phyloP scores from a whole-genome alignment of 495 filamentous ascomycete genomes.

The Hamigera avellanea region DNA sequence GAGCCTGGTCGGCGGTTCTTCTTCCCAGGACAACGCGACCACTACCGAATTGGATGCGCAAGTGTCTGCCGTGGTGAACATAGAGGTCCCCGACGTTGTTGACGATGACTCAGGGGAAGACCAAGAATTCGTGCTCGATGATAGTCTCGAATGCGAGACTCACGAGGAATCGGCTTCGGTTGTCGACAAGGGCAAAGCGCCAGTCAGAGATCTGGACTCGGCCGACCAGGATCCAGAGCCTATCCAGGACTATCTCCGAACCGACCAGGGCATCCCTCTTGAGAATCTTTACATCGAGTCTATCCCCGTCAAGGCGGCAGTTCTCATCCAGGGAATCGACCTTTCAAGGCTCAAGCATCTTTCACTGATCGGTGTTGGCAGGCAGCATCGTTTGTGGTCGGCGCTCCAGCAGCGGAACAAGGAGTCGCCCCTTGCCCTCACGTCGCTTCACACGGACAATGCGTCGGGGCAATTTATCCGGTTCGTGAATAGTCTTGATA shows the following conservation, averaged over 20 bases:
- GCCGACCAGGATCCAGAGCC: not conserved
- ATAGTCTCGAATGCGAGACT: too few species aligned
- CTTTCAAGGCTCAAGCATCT: conserved; percentile 36
- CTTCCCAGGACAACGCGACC: too few species aligned
- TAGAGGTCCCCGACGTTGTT: too few species aligned
- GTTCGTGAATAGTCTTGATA: conserved; percentile 34
- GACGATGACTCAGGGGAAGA: too few species aligned
- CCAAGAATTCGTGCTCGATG: too few species aligned
- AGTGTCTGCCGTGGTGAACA: too few species aligned
- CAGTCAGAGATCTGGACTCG: not conserved
- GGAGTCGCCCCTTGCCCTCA: conserved; percentile 31
- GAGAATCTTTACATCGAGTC: conserved; percentile 41
- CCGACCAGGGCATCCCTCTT: conserved; percentile 41
- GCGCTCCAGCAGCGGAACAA: conserved; percentile 39
- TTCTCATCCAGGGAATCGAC: conserved; percentile 41
- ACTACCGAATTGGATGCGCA: too few species aligned
- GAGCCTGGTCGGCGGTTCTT: too few species aligned
- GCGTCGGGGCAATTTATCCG: conserved; percentile 39
- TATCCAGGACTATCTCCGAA: conserved; percentile 39
- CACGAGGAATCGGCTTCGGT: too few species aligned
- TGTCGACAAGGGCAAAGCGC: not conserved
- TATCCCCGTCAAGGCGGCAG: conserved; percentile 42
- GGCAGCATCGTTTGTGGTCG: conserved; percentile 45
- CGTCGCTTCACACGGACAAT: conserved; percentile 49
- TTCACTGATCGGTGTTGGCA: conserved; percentile 49